phyloP scores from a whole-genome alignment of 331 rosid genomes.

The Malus hybrid region DNA sequence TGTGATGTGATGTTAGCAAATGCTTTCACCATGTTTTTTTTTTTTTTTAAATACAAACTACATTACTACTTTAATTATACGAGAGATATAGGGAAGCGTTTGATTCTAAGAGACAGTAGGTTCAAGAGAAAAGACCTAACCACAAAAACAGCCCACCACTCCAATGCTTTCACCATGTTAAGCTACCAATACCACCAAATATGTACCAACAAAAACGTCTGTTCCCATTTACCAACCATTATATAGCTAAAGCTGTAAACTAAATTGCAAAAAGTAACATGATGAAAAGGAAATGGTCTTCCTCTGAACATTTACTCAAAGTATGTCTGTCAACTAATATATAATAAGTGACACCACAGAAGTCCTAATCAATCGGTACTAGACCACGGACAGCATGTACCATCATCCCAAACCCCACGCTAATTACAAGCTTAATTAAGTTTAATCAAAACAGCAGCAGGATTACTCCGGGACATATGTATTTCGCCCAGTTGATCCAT shows the following conservation, averaged over 20 bases:
- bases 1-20: no score
- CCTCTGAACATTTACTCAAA: background rate
- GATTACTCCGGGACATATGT: background rate
- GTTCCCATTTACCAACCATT: background rate
- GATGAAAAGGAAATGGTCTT: background rate
- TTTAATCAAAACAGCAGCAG: background rate
- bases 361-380: background rate
- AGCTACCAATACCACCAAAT: no score
- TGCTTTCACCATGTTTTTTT: no score
- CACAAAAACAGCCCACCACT: no score
- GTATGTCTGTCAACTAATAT: background rate
- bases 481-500: background rate
- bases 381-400: background rate
- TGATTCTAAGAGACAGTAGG: no score
- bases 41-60: no score
- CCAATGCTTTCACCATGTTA: no score
- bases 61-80: no score
- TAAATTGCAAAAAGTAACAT: background rate
- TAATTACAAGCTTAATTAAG: background rate
- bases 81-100: no score
- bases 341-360: background rate
- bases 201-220: background rate
- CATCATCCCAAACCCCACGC: background rate
- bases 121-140: no score
- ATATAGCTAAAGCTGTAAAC: no score